These are phyloP conservation scores for Trichophyton benhamiae DNA, from an alignment of 2,329 filamentous ascomycete species.

Conservation along the genomic window DNA sequence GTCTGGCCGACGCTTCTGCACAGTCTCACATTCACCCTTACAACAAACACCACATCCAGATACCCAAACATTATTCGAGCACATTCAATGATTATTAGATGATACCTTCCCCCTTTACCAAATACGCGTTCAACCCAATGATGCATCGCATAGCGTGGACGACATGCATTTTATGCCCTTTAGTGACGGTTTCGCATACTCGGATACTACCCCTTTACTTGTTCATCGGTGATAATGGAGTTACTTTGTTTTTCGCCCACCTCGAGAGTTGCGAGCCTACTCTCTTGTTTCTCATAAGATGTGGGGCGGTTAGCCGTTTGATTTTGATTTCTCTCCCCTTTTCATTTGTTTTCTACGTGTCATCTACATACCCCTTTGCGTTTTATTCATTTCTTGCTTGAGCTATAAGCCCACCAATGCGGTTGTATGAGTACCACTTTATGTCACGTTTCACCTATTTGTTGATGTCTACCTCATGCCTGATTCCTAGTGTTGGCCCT, in stretches of 20 bases:
- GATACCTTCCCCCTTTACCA: slow-evolving; percentile 14
- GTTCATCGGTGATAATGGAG: not conserved
- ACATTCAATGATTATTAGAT: not conserved
- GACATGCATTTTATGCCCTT: not conserved
- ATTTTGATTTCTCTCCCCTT: no score
- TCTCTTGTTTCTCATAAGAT: not conserved
- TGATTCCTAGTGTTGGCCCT: not conserved
- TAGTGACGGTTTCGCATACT: slow-evolving; percentile 4
- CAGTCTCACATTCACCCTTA: not conserved
- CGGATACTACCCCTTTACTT: not conserved
- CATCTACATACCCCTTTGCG: slow-evolving; percentile 1
- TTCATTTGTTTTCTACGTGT: not conserved
- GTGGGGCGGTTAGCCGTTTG: not conserved
- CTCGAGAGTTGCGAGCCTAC: not conserved
- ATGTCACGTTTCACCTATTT: not conserved
- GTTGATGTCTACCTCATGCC: not conserved
- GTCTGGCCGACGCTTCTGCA: not conserved
- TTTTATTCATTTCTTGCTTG: not conserved
- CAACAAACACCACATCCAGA: not conserved
- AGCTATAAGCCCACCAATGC: not conserved
- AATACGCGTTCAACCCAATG: not conserved
- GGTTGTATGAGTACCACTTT: not conserved
- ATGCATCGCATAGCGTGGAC: slow-evolving; percentile 6
- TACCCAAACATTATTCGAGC: not conserved
- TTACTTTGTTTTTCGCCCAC: not conserved